phyloP scores from a whole-genome alignment of 164 flowering plant genomes.

The Akebia trifoliata region DNA sequence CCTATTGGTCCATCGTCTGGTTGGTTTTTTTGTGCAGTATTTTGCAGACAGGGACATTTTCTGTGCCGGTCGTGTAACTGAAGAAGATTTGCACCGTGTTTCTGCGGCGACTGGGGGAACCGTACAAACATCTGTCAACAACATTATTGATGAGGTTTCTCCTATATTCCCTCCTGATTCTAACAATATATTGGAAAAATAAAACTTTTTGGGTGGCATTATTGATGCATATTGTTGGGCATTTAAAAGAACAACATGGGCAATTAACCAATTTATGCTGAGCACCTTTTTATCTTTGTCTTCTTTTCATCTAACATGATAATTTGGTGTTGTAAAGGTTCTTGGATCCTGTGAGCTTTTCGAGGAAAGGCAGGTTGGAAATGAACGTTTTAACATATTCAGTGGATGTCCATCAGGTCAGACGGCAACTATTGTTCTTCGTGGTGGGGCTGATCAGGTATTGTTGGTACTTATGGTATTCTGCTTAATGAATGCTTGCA shows the following conservation, averaged over 20 bases:
- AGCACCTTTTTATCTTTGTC: too few species aligned
- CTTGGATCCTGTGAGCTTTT: constrained; percentile 93
- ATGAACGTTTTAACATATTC: constrained; percentile 92
- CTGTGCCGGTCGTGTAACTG: constrained; percentile 99
- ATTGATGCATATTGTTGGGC: too few species aligned
- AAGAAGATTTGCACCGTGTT: constrained; percentile 91
- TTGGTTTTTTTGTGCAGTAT: constrained; percentile 45
- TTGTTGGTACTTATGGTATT: too few species aligned
- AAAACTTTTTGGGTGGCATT: too few species aligned
- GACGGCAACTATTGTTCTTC: constrained; percentile 97
- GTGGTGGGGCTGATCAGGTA: constrained; percentile 99
- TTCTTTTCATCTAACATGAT: not conserved
- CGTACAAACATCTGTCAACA: constrained; percentile 94
- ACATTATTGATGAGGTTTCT: constrained; percentile 83
- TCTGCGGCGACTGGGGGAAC: constrained; percentile 98
- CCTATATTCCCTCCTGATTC: too few species aligned
- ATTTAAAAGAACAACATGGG: too few species aligned
- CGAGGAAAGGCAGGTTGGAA: constrained; percentile 97
- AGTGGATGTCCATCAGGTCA: constrained; percentile 91
- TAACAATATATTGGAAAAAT: too few species aligned
- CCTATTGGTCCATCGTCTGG: too few species aligned
- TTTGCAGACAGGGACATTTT: constrained; percentile 99
- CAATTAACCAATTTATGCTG: too few species aligned
- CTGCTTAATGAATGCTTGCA: not conserved
- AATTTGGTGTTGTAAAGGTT: constrained; percentile 46